Evolutionary conservation across 768 basidiomycete genomes (phyloP).

Genomic region (Kwoniella shandongensis): DNA sequence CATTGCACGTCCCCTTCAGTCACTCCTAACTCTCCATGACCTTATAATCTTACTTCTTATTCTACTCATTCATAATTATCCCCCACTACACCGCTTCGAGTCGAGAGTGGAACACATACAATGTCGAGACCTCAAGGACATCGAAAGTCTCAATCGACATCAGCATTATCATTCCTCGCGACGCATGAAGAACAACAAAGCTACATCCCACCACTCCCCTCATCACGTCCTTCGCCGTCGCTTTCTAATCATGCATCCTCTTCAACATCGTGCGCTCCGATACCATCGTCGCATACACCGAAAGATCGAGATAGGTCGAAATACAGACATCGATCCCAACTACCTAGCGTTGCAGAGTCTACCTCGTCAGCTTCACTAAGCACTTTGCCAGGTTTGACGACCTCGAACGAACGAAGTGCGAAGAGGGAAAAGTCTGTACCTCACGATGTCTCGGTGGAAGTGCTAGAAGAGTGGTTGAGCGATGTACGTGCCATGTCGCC

Average conservation of each 20-base stretch:
- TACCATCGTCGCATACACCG: background rate
- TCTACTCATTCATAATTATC: no score
- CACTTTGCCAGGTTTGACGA: slow-evolving; percentile 16
- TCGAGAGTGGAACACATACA: no score
- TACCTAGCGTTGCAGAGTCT: slow-evolving; percentile 9
- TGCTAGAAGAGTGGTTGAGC: slow-evolving; percentile 14
- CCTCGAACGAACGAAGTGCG: background rate
- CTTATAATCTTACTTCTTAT: no score
- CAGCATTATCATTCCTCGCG: slow-evolving; percentile 31
- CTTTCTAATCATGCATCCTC: background rate
- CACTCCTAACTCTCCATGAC: no score
- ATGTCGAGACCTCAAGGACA: slow-evolving; percentile 22
- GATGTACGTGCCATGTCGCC: slow-evolving; percentile 17
- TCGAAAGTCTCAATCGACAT: slow-evolving; percentile 41
- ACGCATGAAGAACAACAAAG: slow-evolving; percentile 2
- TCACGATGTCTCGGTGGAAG: background rate
- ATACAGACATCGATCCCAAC: slow-evolving; percentile 7
- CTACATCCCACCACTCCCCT: background rate
- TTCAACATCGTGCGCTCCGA: slow-evolving; percentile 5
- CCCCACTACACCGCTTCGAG: no score
- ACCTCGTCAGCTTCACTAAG: slow-evolving; percentile 10
- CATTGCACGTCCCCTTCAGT: no score
- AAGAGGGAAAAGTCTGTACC: slow-evolving; percentile 3
- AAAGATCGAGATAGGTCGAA: background rate
- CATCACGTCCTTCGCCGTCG: background rate